Conservation (phyloP, 2,329 filamentous ascomycete genomes). For the Colletotrichum graminicola region DNA sequence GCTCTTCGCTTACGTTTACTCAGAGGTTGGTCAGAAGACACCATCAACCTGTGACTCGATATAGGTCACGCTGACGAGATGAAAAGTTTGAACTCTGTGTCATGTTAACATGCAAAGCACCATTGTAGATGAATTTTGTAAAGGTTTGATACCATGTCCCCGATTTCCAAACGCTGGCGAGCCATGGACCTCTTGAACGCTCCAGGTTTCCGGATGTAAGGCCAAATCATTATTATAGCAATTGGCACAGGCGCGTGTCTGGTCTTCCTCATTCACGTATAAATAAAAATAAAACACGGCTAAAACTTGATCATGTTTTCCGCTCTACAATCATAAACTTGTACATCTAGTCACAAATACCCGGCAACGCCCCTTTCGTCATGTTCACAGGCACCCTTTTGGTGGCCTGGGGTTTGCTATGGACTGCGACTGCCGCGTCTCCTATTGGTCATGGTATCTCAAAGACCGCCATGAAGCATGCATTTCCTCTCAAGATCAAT, state of each 20-base stretch:
- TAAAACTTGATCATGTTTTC: neutral
- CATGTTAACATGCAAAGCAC: neutral
- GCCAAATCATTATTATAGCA: neutral
- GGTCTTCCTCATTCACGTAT: neutral
- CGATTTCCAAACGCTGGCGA: too few species aligned
- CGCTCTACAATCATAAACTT: neutral
- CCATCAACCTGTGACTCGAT: neutral
- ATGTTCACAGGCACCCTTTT: neutral
- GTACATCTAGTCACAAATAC: fast-evolving
- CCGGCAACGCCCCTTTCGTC: neutral
- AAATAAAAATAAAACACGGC: neutral
- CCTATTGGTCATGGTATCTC: too few species aligned
- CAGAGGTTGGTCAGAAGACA: fast-evolving
- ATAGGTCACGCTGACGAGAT: too few species aligned
- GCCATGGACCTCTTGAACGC: too few species aligned
- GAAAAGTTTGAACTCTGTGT: too few species aligned
- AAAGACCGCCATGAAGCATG: neutral
- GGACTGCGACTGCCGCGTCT: neutral
- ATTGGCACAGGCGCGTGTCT: neutral
- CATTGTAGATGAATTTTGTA: neutral
- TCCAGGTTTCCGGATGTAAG: too few species aligned
- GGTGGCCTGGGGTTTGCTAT: neutral
- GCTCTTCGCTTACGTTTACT: neutral
- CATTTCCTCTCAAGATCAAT: neutral
- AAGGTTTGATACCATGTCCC: too few species aligned